Conservation (phyloP, 352 stramenopile species). For the Pythium phragmitis region DNA sequence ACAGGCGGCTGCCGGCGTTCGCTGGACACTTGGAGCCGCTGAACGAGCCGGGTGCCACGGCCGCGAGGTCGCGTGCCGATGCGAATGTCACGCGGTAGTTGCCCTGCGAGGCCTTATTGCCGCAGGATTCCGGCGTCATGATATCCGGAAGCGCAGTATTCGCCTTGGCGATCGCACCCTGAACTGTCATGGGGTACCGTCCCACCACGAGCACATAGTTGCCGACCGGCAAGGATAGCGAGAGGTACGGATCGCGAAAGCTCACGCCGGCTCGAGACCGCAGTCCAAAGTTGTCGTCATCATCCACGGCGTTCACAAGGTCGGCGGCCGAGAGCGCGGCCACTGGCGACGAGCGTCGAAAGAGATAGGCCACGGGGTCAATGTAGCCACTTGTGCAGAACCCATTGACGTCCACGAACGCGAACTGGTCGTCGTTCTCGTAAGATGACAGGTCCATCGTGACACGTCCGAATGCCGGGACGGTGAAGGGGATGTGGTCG, state of each 20-base stretch:
- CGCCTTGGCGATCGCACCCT: conserved; percentile 45
- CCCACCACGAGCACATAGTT: conserved; percentile 65
- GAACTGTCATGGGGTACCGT: conserved; percentile 58
- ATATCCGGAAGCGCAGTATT: conserved; percentile 31
- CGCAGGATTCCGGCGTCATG: conserved; percentile 59
- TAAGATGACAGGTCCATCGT: conserved; percentile 63
- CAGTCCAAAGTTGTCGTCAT: conserved; percentile 61
- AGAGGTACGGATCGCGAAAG: conserved; percentile 74
- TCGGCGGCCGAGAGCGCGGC: conserved; percentile 37
- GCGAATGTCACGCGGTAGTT: conserved; percentile 60
- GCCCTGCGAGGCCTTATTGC: conserved; percentile 32
- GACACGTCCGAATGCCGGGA: conserved; percentile 49
- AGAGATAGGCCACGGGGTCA: conserved; percentile 59
- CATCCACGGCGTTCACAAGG: conserved; percentile 51
- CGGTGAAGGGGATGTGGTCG: conserved; percentile 57
- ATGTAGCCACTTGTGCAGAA: conserved; percentile 66
- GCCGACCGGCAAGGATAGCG: conserved; percentile 44
- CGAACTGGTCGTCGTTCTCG: conserved; percentile 33
- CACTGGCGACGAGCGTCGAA: conserved; percentile 32
- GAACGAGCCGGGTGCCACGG: conserved; percentile 47
- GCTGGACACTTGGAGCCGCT: conserved; percentile 35
- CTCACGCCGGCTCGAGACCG: conserved; percentile 58
- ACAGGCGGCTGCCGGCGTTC: conserved; percentile 21
- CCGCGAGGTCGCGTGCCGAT: conserved; percentile 32
- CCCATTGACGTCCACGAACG: conserved; percentile 62